Base-by-base conservation (phyloP, 169 alveolate genomes). In the Eimeria praecox region DNA sequence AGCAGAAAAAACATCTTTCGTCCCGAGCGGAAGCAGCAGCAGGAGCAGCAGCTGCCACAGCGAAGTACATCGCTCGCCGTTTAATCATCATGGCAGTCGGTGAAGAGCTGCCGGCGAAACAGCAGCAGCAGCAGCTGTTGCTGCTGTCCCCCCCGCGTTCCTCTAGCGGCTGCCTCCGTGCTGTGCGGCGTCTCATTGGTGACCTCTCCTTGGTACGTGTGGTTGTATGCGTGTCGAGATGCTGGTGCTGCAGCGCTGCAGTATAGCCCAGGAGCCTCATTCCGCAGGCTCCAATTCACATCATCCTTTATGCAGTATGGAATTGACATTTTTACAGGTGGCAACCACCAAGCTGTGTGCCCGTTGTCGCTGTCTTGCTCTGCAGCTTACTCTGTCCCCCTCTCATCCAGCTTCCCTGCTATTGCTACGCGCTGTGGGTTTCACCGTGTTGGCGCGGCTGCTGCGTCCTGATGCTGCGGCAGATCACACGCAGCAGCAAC, bases 371-470 rank as follows among this genome's bases (percentile, higher is more conserved):
- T 54, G 91, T 54, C 54, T 24, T 49, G 54, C 54, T 73, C 91
- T 30, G 93, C 93, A 87, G 93, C 83, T 87, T 14, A 62, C 93
- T 38, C 83, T 59, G 44, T 87, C 93, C n/a, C 66, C 93, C 62
- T 46, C 93, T 33, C 42, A 56, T 30, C 93, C 93, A 35, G 82
- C 93, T 59, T 56, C 93, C n/a, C 83, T 87, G 64, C 93, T 87
- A 27, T 35, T 87, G 64, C 93, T 87, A 1, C 93, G 93, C 82
- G 46, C 93, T 24, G 78, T 56, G n/a, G 78, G 93, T 40, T 62
- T 59, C 56, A 54, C 93, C 62, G 2, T 87, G 83, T 30, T 87
- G 35, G 80, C 93, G 52, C 82, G 93, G 66, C 64, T 87, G 62
- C 82, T 87, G 93, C 83, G 93, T 9, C 78, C 78, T 40, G 83